Evolutionary conservation across 1,139 yeast species (phyloP).

Genomic region (Candida albicans): DNA sequence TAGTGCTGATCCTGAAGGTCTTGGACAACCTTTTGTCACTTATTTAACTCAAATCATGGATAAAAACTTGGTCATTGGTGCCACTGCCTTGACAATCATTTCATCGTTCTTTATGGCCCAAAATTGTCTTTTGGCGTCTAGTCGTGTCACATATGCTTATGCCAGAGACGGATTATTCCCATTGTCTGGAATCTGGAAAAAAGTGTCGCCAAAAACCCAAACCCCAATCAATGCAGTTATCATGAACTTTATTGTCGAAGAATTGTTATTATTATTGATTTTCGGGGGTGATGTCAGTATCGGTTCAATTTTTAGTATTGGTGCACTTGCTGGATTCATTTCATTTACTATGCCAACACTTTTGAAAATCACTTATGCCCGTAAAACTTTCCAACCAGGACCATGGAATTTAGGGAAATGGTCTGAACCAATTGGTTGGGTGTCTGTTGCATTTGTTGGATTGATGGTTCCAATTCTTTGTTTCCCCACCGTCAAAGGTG

Average conservation of each 20-base stretch:
- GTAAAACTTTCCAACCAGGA: conserved; percentile 58
- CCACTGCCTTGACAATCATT: conserved; percentile 60
- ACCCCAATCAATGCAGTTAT: conserved; percentile 75
- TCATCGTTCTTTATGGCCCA: conserved; percentile 68
- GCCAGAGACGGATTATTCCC: conserved; percentile 74
- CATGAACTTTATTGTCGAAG: conserved; percentile 60
- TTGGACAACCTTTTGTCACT: conserved; percentile 69
- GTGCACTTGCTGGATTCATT: conserved; percentile 71
- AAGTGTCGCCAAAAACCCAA: conserved; percentile 54
- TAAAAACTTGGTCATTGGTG: conserved; percentile 46
- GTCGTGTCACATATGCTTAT: conserved; percentile 68
- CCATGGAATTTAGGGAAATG: conserved; percentile 68
- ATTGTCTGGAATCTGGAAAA: conserved; percentile 50
- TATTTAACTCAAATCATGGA: conserved; percentile 54
- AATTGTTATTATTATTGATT: conserved; percentile 55
- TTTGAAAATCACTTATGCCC: conserved; percentile 57
- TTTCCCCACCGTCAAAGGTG: conserved; percentile 58
- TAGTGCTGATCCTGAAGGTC: conserved; percentile 47
- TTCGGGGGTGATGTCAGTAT: conserved; percentile 71
- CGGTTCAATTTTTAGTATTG: conserved; percentile 75
- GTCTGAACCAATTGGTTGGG: conserved; percentile 44
- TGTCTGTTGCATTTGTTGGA: conserved; percentile 43
- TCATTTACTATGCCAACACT: conserved; percentile 70
- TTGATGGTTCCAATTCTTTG: conserved; percentile 69
- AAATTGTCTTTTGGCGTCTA: conserved; percentile 70